These are phyloP conservation scores for Stephania yunnanensis DNA, from an alignment of 164 flowering plant genomes.

Conservation along the genomic window DNA sequence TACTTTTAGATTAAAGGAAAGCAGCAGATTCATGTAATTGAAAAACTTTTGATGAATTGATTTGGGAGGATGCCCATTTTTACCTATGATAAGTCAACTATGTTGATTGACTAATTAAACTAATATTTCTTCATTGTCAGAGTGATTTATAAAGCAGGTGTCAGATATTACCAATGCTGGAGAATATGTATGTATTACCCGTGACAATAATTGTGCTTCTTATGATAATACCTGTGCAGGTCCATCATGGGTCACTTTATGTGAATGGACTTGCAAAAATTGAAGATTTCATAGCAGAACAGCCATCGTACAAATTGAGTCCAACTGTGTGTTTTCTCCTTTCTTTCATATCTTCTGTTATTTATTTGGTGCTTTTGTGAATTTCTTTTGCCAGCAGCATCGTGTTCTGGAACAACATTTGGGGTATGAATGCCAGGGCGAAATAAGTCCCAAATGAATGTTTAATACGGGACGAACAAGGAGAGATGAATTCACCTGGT, in stretches of 20 bases:
- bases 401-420: slow-evolving; percentile 36
- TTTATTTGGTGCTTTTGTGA: background rate
- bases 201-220: background rate
- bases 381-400: slow-evolving; percentile 17
- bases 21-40: background rate
- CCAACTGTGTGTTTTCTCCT: slow-evolving; percentile 27
- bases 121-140: background rate
- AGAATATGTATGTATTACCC: background rate
- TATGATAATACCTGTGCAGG: slow-evolving; percentile 22
- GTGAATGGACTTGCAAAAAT: slow-evolving; percentile 33
- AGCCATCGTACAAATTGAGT: slow-evolving; percentile 22
- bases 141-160: background rate
- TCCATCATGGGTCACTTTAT: slow-evolving; percentile 33
- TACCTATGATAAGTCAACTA: background rate
- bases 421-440: slow-evolving; percentile 23
- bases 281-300: slow-evolving; percentile 41
- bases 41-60: background rate
- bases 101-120: background rate
- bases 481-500: slow-evolving; percentile 9
- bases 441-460: slow-evolving; percentile 6
- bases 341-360: slow-evolving; percentile 4
- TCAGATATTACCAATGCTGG: background rate
- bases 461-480: background rate
- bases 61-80: background rate
- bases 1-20: background rate